Evolutionary conservation across 2,329 filamentous ascomycete genomes (phyloP), one percentile per base, ranked within the genome.

Genomic region (Fusarium buharicum): DNA sequence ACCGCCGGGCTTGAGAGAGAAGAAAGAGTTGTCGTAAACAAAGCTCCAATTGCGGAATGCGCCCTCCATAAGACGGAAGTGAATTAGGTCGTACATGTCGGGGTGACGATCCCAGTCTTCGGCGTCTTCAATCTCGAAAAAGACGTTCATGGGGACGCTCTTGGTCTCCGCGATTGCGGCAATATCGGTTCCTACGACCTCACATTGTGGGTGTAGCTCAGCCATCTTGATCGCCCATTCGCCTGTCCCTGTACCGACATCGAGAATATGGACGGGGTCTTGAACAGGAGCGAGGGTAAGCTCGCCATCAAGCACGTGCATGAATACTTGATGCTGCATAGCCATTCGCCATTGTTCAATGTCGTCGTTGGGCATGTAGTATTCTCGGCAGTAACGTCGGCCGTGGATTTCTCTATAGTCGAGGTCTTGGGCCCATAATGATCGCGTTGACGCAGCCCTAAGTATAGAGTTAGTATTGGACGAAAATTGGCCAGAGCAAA

Each of bases 351-450:
- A 84, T 72, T 89, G 86, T 69, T 90, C 87, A 40, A 81, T 75
- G 40, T 88, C 84, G 67, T 90, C 87, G 71, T 88, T 89, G 13
- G 87, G 87, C 81, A 89, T 87, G 71, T 80, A 86, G 68, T 89
- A 90, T 30, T 80, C 79, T 30, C 83, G 78, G 68, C 87, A 87
- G 70, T 86, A 88, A 63, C 88, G 81, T 18, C 87, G 84, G 38
- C 81, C 85, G 73, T 90, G 83, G 60, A 89, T 86, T 58, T 83
- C 77, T 50, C 84, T 77, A 62, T 84, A 83, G 69, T 86, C 81
- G 28, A 89, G 77, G 59, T 83, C 81, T 54, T 76, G 73, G 36
- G 79, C 79, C 69, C 78, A 81, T 45, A 83, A 70, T n/a, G 81
- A 83, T 43, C 80, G 75, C 16, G 81, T 83, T 12, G 81, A 79